phyloP scores from a whole-genome alignment of 1,284 basidiomycete genomes.

The Pseudomicrostroma phylloplanum region DNA sequence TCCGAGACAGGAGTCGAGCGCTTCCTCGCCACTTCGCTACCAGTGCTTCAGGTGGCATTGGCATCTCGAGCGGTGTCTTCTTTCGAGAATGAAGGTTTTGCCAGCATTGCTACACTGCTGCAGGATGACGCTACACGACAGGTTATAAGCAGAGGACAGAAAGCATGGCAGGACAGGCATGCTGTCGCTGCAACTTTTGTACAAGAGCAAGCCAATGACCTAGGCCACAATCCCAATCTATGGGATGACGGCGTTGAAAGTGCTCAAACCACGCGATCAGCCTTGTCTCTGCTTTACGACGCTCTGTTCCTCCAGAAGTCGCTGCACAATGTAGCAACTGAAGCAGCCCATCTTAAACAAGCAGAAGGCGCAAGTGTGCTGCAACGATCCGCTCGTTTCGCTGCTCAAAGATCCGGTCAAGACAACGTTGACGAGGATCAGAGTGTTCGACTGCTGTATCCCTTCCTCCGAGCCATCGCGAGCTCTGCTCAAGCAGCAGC shows the following conservation, averaged over 20 bases:
- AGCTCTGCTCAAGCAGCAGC: background rate
- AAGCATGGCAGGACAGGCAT: too few relatives aligned
- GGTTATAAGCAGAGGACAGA: too few relatives aligned
- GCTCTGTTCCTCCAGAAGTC: too few relatives aligned
- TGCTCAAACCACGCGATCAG: background rate
- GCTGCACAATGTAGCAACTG: too few relatives aligned
- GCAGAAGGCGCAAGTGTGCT: background rate
- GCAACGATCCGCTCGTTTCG: background rate
- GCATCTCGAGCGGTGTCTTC: too few relatives aligned
- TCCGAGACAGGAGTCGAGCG: too few relatives aligned
- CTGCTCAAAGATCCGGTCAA: background rate
- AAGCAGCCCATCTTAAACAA: background rate
- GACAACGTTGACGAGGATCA: background rate
- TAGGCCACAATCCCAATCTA: constrained; percentile 6
- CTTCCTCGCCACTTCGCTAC: too few relatives aligned
- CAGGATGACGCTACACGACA: too few relatives aligned
- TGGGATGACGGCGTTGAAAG: background rate
- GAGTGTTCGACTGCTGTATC: background rate
- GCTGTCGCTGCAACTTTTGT: background rate
- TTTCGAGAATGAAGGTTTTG: too few relatives aligned
- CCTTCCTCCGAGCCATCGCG: constrained; percentile 22
- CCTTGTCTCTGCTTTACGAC: too few relatives aligned
- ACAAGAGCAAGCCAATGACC: constrained; percentile 4
- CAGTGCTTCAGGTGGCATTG: too few relatives aligned
- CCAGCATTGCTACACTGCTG: too few relatives aligned